phyloP scores from a whole-genome alignment of 1,284 basidiomycete species.

The Xerocomus amazonicus region DNA sequence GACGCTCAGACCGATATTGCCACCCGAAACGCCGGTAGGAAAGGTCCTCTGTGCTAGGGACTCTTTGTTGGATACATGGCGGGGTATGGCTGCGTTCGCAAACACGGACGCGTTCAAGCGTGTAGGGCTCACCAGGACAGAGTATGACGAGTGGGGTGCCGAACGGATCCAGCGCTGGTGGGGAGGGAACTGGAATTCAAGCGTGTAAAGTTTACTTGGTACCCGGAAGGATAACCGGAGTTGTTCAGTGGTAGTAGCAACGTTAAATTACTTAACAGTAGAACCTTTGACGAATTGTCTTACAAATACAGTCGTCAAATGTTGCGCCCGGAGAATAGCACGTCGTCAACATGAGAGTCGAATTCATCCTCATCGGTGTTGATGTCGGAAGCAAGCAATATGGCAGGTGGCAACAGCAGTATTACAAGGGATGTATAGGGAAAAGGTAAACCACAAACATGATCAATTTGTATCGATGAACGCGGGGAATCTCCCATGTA shows the following conservation, averaged over 20 bases:
- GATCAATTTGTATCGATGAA: conserved; percentile 9
- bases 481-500: conserved; percentile 3
- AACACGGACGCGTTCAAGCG: conserved; percentile 54
- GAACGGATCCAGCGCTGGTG: conserved; percentile 80
- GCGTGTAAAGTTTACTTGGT: conserved; percentile 3
- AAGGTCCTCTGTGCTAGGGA: conserved; percentile 61
- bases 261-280: too few species aligned
- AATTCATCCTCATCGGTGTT: neutral
- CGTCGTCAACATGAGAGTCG: neutral
- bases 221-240: neutral
- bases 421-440: conserved; percentile 22
- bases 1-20: conserved; percentile 75
- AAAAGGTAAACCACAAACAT: conserved; percentile 12
- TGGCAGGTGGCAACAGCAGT: conserved; percentile 6
- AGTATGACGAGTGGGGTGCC: conserved; percentile 91
- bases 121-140: conserved; percentile 65
- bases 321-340: too few species aligned
- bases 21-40: conserved; percentile 69
- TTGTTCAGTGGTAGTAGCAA: too few species aligned
- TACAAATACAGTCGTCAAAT: too few species aligned
- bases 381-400: neutral
- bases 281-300: too few species aligned
- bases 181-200: conserved; percentile 76
- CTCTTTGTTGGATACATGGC: conserved; percentile 82
- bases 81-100: conserved; percentile 87